Percentiles rank a stretch among this genome's conserved stretches.
Evolutionary conservation across 2,329 filamentous ascomycete species (phyloP).

Genomic region (Pseudogymnoascus sp.): DNA sequence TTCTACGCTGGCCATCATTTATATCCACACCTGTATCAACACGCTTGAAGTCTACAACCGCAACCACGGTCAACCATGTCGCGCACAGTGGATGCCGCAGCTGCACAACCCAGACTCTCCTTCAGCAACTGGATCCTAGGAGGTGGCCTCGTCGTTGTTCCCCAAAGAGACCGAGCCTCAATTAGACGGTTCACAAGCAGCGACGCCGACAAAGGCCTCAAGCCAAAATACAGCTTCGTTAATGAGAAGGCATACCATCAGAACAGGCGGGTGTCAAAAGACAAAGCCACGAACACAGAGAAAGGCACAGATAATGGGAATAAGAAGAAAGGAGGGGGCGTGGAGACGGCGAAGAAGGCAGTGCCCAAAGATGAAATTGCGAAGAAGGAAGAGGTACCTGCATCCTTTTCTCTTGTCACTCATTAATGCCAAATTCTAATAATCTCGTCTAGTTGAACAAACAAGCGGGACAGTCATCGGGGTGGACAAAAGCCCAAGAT

Average conservation of each 20-base stretch:
- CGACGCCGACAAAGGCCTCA: background rate
- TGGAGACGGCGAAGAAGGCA: background rate
- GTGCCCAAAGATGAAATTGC: slow-evolving; percentile 5
- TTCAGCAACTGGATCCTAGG: slow-evolving; percentile 27
- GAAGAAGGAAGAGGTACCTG: slow-evolving; percentile 1
- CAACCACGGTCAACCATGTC: background rate
- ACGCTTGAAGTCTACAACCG: background rate
- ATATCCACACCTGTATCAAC: background rate
- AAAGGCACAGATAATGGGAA: slow-evolving; percentile 9
- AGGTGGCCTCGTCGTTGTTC: slow-evolving; percentile 18
- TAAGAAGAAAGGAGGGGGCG: background rate
- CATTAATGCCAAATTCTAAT: background rate
- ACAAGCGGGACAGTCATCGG: background rate
- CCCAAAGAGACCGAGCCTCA: background rate
- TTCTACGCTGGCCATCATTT: background rate
- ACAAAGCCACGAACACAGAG: background rate
- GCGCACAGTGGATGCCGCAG: background rate
- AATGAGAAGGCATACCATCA: background rate
- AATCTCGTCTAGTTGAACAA: background rate
- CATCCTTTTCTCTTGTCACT: background rate
- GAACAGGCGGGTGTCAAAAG: background rate
- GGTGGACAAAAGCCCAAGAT: slow-evolving; percentile 20
- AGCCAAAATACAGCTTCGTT: background rate
- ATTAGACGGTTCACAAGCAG: background rate
- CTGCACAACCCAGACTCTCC: slow-evolving; percentile 16